Conservation (phyloP, 2,329 filamentous ascomycete genomes). For the Colletotrichum sansevieriae region DNA sequence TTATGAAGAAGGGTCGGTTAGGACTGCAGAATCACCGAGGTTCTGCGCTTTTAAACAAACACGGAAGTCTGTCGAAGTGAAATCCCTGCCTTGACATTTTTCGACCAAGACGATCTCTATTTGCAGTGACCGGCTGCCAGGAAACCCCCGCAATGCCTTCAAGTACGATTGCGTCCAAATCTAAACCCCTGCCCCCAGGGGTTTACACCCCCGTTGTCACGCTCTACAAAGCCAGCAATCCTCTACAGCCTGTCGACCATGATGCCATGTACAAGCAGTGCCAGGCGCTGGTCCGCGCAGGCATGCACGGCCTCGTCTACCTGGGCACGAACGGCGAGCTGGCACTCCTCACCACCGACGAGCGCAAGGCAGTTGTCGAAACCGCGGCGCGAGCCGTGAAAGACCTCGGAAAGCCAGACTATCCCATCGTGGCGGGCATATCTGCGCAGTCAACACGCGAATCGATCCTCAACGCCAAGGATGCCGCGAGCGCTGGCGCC, state of each 20-base stretch:
- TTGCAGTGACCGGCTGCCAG: neutral
- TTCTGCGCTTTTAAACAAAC: neutral
- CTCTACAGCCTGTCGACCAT: conserved; percentile 57
- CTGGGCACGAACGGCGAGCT: conserved; percentile 62
- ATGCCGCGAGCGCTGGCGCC: conserved; percentile 73
- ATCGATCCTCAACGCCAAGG: conserved; percentile 73
- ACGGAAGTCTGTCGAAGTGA: neutral
- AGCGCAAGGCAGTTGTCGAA: conserved; percentile 56
- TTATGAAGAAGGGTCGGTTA: conserved; percentile 17
- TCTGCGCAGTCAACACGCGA: conserved; percentile 73
- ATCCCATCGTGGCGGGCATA: conserved; percentile 60
- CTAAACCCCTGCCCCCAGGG: conserved; percentile 55
- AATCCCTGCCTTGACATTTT: neutral
- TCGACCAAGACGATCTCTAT: neutral
- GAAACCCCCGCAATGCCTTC: conserved; percentile 44
- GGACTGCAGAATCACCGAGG: neutral
- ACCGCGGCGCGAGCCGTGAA: conserved; percentile 54
- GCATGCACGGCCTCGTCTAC: conserved; percentile 61
- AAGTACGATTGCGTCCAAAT: conserved; percentile 52
- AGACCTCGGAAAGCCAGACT: conserved; percentile 50
- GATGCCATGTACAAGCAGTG: conserved; percentile 58
- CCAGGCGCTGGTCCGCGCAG: conserved; percentile 56
- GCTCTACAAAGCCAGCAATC: conserved; percentile 56
- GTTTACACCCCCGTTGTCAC: conserved; percentile 63
- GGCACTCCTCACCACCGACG: conserved; percentile 55